Percentiles rank a stretch among this genome's conserved stretches.
phyloP scores from a whole-genome alignment of 148 eudicot species.

The Chenopodium album region DNA sequence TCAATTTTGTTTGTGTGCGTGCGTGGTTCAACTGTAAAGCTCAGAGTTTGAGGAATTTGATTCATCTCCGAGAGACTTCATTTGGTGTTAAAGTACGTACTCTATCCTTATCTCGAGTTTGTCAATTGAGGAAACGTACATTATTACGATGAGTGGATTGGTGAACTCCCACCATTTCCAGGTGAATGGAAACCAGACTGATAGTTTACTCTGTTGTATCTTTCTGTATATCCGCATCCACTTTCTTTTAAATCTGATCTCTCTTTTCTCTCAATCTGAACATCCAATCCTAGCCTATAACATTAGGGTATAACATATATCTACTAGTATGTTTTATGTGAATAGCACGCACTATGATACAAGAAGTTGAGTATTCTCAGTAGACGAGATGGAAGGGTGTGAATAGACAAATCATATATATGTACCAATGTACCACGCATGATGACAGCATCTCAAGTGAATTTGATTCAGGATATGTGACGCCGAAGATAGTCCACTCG shows the following conservation, averaged over 20 bases:
- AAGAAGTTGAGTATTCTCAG: constrained; percentile 8
- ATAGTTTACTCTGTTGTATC: constrained; percentile 8
- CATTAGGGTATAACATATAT: constrained; percentile 18
- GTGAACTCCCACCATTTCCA: constrained; percentile 6
- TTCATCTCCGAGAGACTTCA: background rate
- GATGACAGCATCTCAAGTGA: background rate
- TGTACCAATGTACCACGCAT: background rate
- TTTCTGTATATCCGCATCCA: background rate
- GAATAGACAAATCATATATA: constrained; percentile 9
- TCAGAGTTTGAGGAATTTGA: background rate
- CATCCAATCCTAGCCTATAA: constrained; percentile 21
- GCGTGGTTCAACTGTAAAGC: background rate
- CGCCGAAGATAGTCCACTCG: constrained; percentile 79
- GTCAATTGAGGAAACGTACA: too few relatives aligned
- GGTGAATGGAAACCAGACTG: constrained; percentile 13
- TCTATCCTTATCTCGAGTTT: too few relatives aligned
- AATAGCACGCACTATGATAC: constrained; percentile 9
- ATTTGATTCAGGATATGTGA: constrained; percentile 44
- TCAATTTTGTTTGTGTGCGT: background rate
- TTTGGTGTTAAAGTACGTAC: background rate
- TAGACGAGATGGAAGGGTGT: constrained; percentile 5
- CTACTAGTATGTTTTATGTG: constrained; percentile 15
- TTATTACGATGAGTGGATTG: constrained; percentile 1
- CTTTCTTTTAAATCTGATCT: background rate
- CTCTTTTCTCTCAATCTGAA: background rate